A percentile compares a stretch with the other conserved stretches of the same genome.
phyloP scores from a whole-genome alignment of 75 land plant genomes.

The Gnetum montanum region DNA sequence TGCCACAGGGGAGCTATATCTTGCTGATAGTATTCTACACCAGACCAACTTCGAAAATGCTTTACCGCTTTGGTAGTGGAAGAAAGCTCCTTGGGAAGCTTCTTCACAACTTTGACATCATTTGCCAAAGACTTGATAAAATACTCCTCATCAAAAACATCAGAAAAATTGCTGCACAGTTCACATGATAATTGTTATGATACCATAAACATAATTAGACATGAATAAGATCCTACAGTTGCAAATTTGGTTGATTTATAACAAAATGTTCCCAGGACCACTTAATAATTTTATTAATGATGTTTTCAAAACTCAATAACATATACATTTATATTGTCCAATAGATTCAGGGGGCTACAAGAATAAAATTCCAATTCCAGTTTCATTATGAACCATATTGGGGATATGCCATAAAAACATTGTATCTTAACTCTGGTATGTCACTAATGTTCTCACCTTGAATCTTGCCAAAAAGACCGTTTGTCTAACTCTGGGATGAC shows the following conservation, averaged over 20 bases:
- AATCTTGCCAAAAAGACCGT: slow-evolving; percentile 90
- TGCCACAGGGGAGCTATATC: slow-evolving; percentile 63
- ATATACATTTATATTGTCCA: too few species aligned
- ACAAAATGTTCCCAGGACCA: too few species aligned
- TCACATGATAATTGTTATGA: too few species aligned
- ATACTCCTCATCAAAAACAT: slow-evolving; percentile 85
- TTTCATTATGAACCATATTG: too few species aligned
- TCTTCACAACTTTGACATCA: slow-evolving; percentile 65
- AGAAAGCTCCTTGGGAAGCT: slow-evolving; percentile 62
- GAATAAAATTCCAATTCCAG: too few species aligned
- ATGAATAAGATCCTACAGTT: too few species aligned
- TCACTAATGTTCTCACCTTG: slow-evolving; percentile 56
- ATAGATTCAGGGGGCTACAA: too few species aligned
- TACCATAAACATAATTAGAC: too few species aligned
- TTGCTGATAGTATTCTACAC: slow-evolving; percentile 69
- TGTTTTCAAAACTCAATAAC: too few species aligned
- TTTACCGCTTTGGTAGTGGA: slow-evolving; percentile 46
- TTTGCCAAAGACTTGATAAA: slow-evolving; percentile 57
- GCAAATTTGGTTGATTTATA: background rate
- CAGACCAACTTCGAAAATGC: slow-evolving; percentile 89
- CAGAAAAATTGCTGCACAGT: slow-evolving; percentile 74
- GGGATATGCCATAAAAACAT: too few species aligned
- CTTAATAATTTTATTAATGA: too few species aligned
- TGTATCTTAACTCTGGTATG: too few species aligned
- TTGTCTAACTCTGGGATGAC: slow-evolving; percentile 97